Conservation (phyloP, 495 filamentous ascomycete genomes). For the Talaromyces proteolyticus region DNA sequence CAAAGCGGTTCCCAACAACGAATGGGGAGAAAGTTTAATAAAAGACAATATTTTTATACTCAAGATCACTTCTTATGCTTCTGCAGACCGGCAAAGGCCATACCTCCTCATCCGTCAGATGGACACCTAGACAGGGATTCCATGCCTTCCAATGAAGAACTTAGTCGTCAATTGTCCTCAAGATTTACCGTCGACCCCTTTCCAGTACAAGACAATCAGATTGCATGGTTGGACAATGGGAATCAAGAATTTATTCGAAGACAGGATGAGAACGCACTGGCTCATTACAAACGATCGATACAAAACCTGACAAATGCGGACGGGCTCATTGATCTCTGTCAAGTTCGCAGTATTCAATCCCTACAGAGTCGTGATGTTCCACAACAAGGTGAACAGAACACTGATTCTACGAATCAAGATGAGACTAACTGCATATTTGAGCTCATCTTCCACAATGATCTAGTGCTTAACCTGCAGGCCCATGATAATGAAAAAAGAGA, state of each 20-base stretch:
- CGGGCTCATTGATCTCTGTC: constrained; percentile 61
- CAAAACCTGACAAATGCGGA: constrained; percentile 56
- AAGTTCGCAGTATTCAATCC: constrained; percentile 38
- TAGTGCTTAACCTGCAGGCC: constrained; percentile 63
- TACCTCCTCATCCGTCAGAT: constrained; percentile 60
- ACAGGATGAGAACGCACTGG: constrained; percentile 55
- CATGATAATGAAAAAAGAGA: constrained; percentile 50
- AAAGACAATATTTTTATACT: constrained; percentile 64
- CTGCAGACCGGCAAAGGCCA: constrained; percentile 56
- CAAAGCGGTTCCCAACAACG: constrained; percentile 56
- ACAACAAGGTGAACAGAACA: neutral
- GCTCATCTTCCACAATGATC: constrained; percentile 54
- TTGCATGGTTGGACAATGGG: constrained; percentile 52
- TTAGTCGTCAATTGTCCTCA: constrained; percentile 40
- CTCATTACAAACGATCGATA: constrained; percentile 54
- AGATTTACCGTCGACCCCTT: constrained; percentile 63
- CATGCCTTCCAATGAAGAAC: constrained; percentile 23
- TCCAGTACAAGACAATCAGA: constrained; percentile 44
- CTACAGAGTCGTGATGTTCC: neutral
- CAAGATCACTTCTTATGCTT: constrained; percentile 67
- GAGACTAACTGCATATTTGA: constrained; percentile 58
- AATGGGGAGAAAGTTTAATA: constrained; percentile 62
- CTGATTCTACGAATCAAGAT: constrained; percentile 31
- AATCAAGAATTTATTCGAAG: constrained; percentile 34
- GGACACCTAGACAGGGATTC: neutral